Percentiles rank a stretch among this genome's conserved stretches.
phyloP scores from a whole-genome alignment of 1,139 yeast genomes.

The Blastobotrys niveus region DNA sequence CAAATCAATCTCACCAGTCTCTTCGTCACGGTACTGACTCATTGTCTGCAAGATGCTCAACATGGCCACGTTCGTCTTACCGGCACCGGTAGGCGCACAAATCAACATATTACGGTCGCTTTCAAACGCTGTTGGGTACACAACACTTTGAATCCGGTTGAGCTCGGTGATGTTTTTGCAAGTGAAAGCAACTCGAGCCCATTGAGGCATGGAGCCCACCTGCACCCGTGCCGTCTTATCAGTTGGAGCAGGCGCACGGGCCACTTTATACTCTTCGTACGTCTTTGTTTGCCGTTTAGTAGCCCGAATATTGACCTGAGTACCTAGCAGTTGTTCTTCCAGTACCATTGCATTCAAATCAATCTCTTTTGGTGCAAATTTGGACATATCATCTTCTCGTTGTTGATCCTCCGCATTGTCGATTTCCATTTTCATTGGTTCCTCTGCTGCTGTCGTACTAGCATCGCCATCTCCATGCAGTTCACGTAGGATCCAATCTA shows the following conservation, averaged over 20 bases:
- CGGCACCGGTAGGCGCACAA: constrained; percentile 99
- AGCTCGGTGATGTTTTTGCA: constrained; percentile 44
- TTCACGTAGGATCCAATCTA: constrained; percentile 31
- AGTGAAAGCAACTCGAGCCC: constrained; percentile 71
- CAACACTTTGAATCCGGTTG: constrained; percentile 79
- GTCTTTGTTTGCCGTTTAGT: constrained; percentile 64
- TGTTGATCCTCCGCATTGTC: constrained; percentile 14
- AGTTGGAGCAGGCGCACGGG: constrained; percentile 55
- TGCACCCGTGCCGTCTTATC: constrained; percentile 51
- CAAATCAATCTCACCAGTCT: constrained; percentile 46
- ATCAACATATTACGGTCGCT: constrained; percentile 67
- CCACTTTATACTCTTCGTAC: constrained; percentile 86
- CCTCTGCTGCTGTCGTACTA: constrained; percentile 22
- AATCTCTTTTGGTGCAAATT: constrained; percentile 47
- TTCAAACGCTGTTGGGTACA: constrained; percentile 69
- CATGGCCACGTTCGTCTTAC: constrained; percentile 95
- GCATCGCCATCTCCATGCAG: constrained; percentile 28
- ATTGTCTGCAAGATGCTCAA: constrained; percentile 63
- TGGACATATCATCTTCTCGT: background rate
- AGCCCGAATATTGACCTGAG: constrained; percentile 67
- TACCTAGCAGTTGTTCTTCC: constrained; percentile 65
- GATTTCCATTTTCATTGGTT: constrained; percentile 28
- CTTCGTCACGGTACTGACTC: constrained; percentile 44
- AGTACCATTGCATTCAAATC: constrained; percentile 61
- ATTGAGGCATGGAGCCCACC: constrained; percentile 62